Percentiles rank a stretch among this genome's conserved stretches.
Evolutionary conservation across 176 grass and related monocot species (phyloP).

Genomic region (Pontederia crassipes): DNA sequence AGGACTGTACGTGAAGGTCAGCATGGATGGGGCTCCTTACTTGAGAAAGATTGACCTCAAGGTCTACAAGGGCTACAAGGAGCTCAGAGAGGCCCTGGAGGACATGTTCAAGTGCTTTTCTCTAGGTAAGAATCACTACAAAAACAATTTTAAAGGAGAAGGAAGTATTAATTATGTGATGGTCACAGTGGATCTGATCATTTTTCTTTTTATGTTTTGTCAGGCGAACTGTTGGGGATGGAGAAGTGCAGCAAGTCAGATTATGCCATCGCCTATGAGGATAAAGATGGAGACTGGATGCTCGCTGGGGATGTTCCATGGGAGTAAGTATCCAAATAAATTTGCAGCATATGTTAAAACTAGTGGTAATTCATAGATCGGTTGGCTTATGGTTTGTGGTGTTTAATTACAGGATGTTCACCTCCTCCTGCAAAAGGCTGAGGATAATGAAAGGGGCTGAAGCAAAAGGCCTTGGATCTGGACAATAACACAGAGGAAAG

Average conservation of each 20-base stretch:
- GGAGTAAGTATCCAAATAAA: constrained; percentile 50
- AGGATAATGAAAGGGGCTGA: constrained; percentile 78
- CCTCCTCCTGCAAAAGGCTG: constrained; percentile 81
- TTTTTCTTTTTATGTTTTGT: neutral
- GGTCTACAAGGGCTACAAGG: constrained; percentile 66
- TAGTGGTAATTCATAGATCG: constrained; percentile 23
- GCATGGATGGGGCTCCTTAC: constrained; percentile 87
- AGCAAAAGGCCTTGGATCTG: constrained; percentile 33
- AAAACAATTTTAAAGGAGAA: neutral
- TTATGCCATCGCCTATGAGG: constrained; percentile 57
- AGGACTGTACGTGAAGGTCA: constrained; percentile 44
- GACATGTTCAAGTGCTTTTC: constrained; percentile 74
- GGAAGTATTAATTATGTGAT: too few relatives aligned
- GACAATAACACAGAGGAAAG: neutral
- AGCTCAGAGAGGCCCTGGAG: constrained; percentile 75
- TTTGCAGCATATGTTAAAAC: constrained; percentile 39
- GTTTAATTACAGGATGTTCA: constrained; percentile 52
- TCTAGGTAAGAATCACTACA: constrained; percentile 5
- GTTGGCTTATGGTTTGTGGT: too few relatives aligned
- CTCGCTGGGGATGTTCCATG: constrained; percentile 80
- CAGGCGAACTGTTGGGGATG: constrained; percentile 1
- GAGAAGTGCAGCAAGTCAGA: constrained; percentile 2
- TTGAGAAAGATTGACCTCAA: constrained; percentile 77
- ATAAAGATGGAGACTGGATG: constrained; percentile 89
- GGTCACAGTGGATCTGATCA: neutral